These are phyloP conservation scores for Xerophyta viscosa DNA, from an alignment of 106 monocot species.

Conservation along the genomic window DNA sequence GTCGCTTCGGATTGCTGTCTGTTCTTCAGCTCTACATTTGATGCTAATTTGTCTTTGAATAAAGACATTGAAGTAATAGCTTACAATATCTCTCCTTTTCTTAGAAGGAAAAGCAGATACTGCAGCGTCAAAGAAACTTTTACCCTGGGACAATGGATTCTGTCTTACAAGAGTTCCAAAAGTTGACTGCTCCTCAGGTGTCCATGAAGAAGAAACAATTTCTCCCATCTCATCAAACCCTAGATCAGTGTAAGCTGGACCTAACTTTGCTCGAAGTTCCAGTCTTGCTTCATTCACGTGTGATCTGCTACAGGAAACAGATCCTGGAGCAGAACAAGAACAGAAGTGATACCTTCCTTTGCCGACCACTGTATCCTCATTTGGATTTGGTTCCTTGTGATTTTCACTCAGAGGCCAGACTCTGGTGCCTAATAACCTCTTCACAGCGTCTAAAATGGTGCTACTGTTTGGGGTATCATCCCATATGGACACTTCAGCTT, in stretches of 20 bases:
- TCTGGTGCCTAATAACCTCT: conserved; percentile 47
- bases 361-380: conserved; percentile 10
- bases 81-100: conserved; percentile 40
- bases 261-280: conserved; percentile 40
- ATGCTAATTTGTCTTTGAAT: conserved; percentile 46
- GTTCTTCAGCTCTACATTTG: conserved; percentile 27
- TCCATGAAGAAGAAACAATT: conserved; percentile 47
- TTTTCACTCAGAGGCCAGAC: conserved; percentile 37
- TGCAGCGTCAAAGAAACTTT: conserved; percentile 38
- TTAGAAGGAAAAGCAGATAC: conserved; percentile 37
- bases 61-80: conserved; percentile 74
- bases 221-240: conserved; percentile 69
- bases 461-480: conserved; percentile 8
- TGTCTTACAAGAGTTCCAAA: conserved; percentile 40
- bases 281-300: conserved; percentile 46
- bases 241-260: conserved; percentile 42
- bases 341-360: conserved; percentile 34
- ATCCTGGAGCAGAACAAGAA: conserved; percentile 39
- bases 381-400: conserved; percentile 2
- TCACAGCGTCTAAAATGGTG: conserved; percentile 7
- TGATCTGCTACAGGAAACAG: conserved; percentile 31
- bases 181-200: conserved; percentile 32
- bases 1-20: conserved; percentile 16
- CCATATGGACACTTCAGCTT: conserved; percentile 61
- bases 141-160: conserved; percentile 26